Evolutionary conservation across 2,329 filamentous ascomycete species (phyloP).

Genomic region (Xylaria sp.): DNA sequence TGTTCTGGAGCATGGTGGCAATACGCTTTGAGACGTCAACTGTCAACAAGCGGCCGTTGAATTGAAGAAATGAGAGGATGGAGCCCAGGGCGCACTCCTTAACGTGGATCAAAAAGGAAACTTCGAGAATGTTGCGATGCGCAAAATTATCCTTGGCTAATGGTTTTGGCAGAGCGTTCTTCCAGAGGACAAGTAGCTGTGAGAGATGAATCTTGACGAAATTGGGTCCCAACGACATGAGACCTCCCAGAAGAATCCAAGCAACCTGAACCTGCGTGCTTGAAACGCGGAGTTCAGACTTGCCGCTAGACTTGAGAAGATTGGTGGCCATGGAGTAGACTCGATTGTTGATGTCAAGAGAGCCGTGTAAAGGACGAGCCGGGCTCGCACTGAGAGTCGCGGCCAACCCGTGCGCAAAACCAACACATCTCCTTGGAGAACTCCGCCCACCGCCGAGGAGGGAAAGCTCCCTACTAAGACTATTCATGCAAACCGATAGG

Average conservation of each 20-base stretch:
- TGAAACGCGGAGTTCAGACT: constrained; percentile 86
- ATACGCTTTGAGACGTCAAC: constrained; percentile 93
- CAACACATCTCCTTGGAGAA: constrained; percentile 81
- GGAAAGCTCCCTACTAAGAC: constrained; percentile 81
- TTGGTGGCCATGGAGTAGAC: constrained; percentile 90
- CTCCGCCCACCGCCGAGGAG: constrained; percentile 75
- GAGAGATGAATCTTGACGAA: constrained; percentile 99
- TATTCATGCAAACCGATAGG: constrained; percentile 96
- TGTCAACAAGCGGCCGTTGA: constrained; percentile 88
- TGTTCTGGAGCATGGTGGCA: constrained; percentile 93
- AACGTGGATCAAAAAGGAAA: constrained; percentile 92
- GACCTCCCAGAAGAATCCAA: constrained; percentile 93
- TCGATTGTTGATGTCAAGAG: constrained; percentile 90
- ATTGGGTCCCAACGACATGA: constrained; percentile 96
- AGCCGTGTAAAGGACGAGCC: constrained; percentile 86
- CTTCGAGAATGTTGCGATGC: constrained; percentile 81
- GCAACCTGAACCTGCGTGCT: constrained; percentile 96
- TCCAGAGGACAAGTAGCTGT: constrained; percentile 91
- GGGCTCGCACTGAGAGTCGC: constrained; percentile 89
- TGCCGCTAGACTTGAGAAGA: constrained; percentile 87
- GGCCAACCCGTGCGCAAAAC: constrained; percentile 88
- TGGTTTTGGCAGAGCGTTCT: constrained; percentile 93
- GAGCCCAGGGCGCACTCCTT: constrained; percentile 92
- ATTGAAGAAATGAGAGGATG: constrained; percentile 88
- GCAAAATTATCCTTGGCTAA: constrained; percentile 89